Base-by-base conservation (phyloP, 2,329 filamentous ascomycete species). In the Cercospora sesami region DNA sequence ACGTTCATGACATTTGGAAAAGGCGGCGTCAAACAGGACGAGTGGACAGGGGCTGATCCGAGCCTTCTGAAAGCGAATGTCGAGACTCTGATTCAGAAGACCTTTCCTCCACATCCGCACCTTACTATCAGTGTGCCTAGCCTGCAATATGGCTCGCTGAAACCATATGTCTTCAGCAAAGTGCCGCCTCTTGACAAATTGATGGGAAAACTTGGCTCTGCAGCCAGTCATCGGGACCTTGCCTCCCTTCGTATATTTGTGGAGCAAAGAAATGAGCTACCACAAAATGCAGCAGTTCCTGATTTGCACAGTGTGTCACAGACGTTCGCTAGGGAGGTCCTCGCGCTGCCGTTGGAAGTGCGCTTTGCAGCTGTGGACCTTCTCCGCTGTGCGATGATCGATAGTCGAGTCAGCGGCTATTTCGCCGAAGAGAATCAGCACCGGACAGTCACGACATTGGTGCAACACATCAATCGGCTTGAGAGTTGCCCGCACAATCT, bases 331-430 rank as follows among this genome's bases (percentile, higher is more conserved):
- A 66, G 55, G 26, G 66, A 71, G 23, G 64, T 76, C 6, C 61
- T 74, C 21, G 80, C 82, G 0, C 80, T 96, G 1, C 86, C 91
- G 0, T 77, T 82, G 0, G 90, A 91, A 14, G 81, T 85, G 0
- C 85, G 93, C 53, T 98, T 98, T 76, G 87, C 93, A 0, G 83
- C 94, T 0, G 85, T 97, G n/a, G 95, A 98, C 76, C 85, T 99
- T 1, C 86, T 97, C 61, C 87, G 95, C 23, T 87, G 91, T 70
- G 87, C 91, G 0, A 86, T 97, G 66, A 83, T 89, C 12, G 94
- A 98, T 74, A 84, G 90, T 0, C 88, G 94, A 45, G 84, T 97
- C 16, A 92, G 91, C 69, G 91, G 91, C 18, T 96, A 89, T 80
- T 93, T 93, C 70, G 92, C 92, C 0, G 91, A 95, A 76, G 92